Percentiles rank a stretch among this genome's conserved stretches.
Conservation (phyloP, 345 rosid species). For the Lumnitzera racemosa region DNA sequence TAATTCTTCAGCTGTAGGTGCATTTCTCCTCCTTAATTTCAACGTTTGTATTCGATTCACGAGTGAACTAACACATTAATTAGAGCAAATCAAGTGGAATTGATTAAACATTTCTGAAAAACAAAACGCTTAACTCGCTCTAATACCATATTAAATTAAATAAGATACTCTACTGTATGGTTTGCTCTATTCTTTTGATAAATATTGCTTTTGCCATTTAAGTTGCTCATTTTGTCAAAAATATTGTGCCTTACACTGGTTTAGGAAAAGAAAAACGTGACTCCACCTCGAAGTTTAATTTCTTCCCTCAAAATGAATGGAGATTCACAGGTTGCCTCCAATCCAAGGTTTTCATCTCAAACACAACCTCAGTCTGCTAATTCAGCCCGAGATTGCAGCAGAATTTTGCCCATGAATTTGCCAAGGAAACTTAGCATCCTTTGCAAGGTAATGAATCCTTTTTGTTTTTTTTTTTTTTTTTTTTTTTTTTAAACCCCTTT, state of each 20-base stretch:
- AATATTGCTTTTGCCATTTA: no score
- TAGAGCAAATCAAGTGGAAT: no score
- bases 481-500: not conserved
- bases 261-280: conserved; percentile 49
- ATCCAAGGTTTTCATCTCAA: conserved; percentile 11
- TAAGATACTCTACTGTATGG: no score
- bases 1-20: conserved; percentile 81
- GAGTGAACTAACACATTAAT: no score
- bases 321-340: conserved; percentile 17
- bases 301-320: conserved; percentile 27
- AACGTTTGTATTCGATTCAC: not conserved
- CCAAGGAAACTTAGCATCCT: conserved; percentile 60
- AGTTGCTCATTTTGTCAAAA: no score
- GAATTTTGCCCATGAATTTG: conserved; percentile 25
- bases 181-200: no score
- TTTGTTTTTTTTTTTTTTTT: not conserved
- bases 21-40: conserved; percentile 29
- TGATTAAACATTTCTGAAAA: no score
- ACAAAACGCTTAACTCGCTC: no score
- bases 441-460: conserved; percentile 46
- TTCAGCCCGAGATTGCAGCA: conserved; percentile 19
- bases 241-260: not conserved
- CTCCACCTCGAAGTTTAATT: conserved; percentile 39
- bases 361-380: conserved; percentile 26
- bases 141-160: no score